A percentile compares a stretch with the other conserved stretches of the same genome.
Evolutionary conservation across 2,329 filamentous ascomycete genomes (phyloP).

Genomic region (Fusarium austroafricanum): DNA sequence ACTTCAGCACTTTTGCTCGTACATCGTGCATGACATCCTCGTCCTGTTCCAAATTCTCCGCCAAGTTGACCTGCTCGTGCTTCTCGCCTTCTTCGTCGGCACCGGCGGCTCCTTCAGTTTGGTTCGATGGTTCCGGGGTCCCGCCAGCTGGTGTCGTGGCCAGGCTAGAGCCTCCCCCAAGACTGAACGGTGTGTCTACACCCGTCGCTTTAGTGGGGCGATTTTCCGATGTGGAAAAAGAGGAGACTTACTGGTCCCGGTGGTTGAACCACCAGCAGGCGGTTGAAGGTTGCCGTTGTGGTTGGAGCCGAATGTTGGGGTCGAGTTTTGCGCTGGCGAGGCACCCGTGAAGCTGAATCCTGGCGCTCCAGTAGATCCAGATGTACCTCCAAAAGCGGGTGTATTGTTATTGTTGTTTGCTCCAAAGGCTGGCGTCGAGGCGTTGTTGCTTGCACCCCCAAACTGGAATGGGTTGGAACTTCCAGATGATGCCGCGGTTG

Average conservation of each 20-base stretch:
- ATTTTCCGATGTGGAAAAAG: constrained; percentile 57
- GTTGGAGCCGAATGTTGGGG: constrained; percentile 51
- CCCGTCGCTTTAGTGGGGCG: constrained; percentile 59
- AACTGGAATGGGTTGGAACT: constrained; percentile 54
- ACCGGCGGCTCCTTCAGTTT: constrained; percentile 56
- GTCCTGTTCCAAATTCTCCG: constrained; percentile 75
- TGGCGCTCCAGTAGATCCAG: constrained; percentile 48
- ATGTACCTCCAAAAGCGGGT: constrained; percentile 49
- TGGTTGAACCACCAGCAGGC: constrained; percentile 58
- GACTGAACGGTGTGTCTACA: constrained; percentile 66
- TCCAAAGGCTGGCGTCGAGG: constrained; percentile 47
- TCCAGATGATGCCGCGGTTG: constrained; percentile 45
- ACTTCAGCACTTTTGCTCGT: constrained; percentile 76
- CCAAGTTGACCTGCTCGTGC: constrained; percentile 77
- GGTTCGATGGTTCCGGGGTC: constrained; percentile 67
- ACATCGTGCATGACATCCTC: constrained; percentile 78
- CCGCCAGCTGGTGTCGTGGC: constrained; percentile 69
- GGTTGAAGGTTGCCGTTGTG: constrained; percentile 56
- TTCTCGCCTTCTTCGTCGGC: constrained; percentile 65
- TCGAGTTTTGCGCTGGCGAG: constrained; percentile 46
- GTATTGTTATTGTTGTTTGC: constrained; percentile 40
- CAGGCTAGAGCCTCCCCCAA: constrained; percentile 70
- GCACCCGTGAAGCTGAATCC: constrained; percentile 56
- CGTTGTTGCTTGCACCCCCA: constrained; percentile 45
- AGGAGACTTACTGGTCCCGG: constrained; percentile 60